Evolutionary conservation across 805 yeast species (phyloP).

Genomic region (Kregervanrija fluxuum): DNA sequence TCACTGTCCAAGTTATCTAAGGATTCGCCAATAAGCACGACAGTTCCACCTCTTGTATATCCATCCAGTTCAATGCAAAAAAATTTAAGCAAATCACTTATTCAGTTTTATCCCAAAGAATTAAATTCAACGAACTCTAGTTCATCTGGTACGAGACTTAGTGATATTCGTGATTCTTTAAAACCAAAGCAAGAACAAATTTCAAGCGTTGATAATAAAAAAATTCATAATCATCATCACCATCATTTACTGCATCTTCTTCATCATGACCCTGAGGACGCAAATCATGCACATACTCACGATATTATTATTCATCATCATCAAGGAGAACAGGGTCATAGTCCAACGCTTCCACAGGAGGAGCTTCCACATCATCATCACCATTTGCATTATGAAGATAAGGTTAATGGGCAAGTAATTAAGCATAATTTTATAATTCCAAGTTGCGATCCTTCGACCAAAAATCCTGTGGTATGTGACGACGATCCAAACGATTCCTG

Average conservation of each 20-base stretch:
- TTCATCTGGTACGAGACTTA: too few relatives aligned
- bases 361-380: conserved; percentile 17
- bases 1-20: too few relatives aligned
- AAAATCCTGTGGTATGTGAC: background rate
- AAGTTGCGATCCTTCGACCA: conserved; percentile 8
- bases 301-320: conserved; percentile 14
- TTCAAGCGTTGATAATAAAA: background rate
- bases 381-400: conserved; percentile 25
- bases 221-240: conserved; percentile 4
- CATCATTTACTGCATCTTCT: conserved; percentile 13
- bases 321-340: conserved; percentile 3
- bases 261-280: conserved; percentile 9
- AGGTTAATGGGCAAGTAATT: conserved; percentile 18
- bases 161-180: conserved; percentile 4
- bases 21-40: too few relatives aligned
- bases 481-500: too few relatives aligned
- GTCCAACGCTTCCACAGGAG: background rate
- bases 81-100: too few relatives aligned
- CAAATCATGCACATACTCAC: conserved; percentile 9
- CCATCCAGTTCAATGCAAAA: too few relatives aligned
- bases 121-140: too few relatives aligned
- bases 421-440: conserved; percentile 26
- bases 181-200: background rate
- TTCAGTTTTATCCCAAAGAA: too few relatives aligned
- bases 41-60: too few relatives aligned